Conservation (phyloP, 2,329 filamentous ascomycete genomes). For the Ophiocordyceps camponoti-saundersi region DNA sequence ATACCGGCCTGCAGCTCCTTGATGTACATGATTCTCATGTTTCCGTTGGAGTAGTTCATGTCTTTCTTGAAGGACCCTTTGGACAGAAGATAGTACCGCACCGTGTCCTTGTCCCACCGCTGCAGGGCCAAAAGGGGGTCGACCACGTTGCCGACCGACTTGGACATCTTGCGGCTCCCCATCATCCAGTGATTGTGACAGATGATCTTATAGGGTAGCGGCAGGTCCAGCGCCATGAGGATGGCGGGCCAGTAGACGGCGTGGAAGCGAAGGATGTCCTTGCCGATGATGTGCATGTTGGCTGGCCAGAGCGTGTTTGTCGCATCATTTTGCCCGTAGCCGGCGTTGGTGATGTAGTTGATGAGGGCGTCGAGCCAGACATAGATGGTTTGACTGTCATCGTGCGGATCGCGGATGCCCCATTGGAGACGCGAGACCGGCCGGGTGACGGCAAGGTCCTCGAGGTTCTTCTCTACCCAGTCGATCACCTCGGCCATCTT, state of each 20-base stretch:
- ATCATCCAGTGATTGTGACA: constrained; percentile 95
- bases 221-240: constrained; percentile 71
- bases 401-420: constrained; percentile 80
- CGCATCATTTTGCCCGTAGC: constrained; percentile 50
- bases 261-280: constrained; percentile 93
- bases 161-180: constrained; percentile 86
- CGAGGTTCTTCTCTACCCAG: constrained; percentile 60
- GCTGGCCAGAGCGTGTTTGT: constrained; percentile 64
- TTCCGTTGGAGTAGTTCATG: constrained; percentile 67
- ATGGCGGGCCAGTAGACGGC: constrained; percentile 97
- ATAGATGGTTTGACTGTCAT: constrained; percentile 79
- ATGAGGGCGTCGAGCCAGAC: constrained; percentile 95
- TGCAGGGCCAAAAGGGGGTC: constrained; percentile 86
- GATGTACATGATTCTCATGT: constrained; percentile 61
- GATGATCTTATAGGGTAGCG: constrained; percentile 61
- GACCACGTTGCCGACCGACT: constrained; percentile 86
- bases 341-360: constrained; percentile 80
- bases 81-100: constrained; percentile 78
- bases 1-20: constrained; percentile 61
- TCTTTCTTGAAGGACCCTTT: constrained; percentile 66
- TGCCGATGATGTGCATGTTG: constrained; percentile 83
- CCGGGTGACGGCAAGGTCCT: constrained; percentile 79
- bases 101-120: constrained; percentile 69
- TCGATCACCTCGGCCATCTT: constrained; percentile 66
- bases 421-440: constrained; percentile 63